Evolutionary conservation across 2,329 filamentous ascomycete species (phyloP).

Genomic region (Aureobasidium sp.): DNA sequence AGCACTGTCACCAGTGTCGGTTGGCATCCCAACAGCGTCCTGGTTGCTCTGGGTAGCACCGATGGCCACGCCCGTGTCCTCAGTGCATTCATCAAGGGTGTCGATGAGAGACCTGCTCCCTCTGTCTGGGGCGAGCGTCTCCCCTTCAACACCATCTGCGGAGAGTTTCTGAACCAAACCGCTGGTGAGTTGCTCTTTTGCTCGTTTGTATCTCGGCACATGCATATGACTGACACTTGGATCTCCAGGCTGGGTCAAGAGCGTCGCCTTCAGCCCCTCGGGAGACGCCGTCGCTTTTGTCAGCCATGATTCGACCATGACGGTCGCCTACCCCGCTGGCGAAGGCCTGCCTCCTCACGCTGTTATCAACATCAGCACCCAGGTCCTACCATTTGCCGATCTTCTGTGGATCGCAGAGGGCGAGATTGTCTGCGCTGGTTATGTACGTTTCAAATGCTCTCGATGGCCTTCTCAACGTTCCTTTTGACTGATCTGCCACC

Average conservation of each 20-base stretch:
- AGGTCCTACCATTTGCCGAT: conserved; percentile 85
- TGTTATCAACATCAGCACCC: conserved; percentile 83
- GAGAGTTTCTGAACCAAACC: conserved; percentile 91
- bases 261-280: conserved; percentile 84
- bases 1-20: conserved; percentile 91
- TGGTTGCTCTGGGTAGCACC: conserved; percentile 90
- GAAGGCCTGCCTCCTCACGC: conserved; percentile 86
- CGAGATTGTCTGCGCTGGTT: conserved; percentile 91
- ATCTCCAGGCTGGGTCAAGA: conserved; percentile 74
- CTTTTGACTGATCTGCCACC: conserved; percentile 6
- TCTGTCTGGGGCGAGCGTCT: conserved; percentile 90
- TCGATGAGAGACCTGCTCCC: conserved; percentile 77
- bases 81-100: conserved; percentile 91
- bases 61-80: conserved; percentile 95
- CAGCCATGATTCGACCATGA: conserved; percentile 92
- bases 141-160: conserved; percentile 97
- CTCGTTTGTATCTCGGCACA: not conserved
- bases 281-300: conserved; percentile 91
- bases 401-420: conserved; percentile 86
- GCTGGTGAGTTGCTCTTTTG: conserved; percentile 38
- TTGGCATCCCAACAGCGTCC: conserved; percentile 96
- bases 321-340: conserved; percentile 86
- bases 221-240: not conserved
- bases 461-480: not conserved
- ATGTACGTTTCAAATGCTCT: conserved; percentile 45